Evolutionary conservation across 768 basidiomycete genomes (phyloP), one percentile per base, ranked within the genome.

Genomic region (Pulveroboletus sp.): DNA sequence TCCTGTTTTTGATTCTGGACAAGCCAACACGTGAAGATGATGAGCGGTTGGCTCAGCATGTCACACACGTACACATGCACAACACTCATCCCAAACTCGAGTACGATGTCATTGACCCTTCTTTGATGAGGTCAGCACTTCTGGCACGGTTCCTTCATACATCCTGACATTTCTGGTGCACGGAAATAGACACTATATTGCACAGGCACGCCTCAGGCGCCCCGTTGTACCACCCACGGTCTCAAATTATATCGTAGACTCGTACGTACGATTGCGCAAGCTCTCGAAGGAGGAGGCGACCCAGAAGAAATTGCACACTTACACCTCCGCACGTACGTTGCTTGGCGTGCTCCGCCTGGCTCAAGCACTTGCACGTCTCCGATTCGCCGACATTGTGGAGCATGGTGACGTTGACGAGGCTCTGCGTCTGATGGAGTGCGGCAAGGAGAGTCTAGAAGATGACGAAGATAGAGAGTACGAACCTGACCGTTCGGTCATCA

Each of bases 11-110:
- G 63, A 94, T 98, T 53, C 81, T 99, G 42, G 96, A 99, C 71
- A 97, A 94, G 59, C 94, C 96, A 2, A 81, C 83, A 7, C 77
- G 93, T 53, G 96, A 98, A 62, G 93, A 93, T 57, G 96, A 99
- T 61, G 95, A 98, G 64, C 79, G 93, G 43, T 78, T 99, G 6
- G 96, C 96, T 13, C 86, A 93, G 66, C 96, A 99, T 71, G 93
- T 99, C 58, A 96, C 96, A 1, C 86, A 93, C 63, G 96, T 99
- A 21, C 96, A 99, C 67, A 98, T 98, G 96, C 79, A 92, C 71
- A 93, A 87, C 53, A 75, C 75, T 11, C 95, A 97, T 61, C 96
- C 96, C 4, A 80, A 83, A 46, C 77, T 95, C 38, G 87, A 89
- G 39, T 74, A 81, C 60, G 93, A 95, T 39, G 81, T 92, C 35